Evolutionary conservation across 192 early-diverging fungal species (phyloP), one percentile per base, ranked within the genome.

Genomic region (Linnemannia exigua): DNA sequence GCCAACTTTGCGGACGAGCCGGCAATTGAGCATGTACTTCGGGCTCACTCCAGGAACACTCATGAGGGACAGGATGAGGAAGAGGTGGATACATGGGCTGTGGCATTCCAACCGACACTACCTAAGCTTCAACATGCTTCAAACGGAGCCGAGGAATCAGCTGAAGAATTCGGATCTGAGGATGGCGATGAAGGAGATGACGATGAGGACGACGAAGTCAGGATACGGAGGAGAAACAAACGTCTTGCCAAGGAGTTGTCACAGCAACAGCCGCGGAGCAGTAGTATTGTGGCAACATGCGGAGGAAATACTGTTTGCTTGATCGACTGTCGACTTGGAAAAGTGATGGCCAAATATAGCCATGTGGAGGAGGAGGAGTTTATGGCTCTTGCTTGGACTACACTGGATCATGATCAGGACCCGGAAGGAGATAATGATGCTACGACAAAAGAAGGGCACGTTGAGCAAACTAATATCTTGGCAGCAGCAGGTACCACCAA

Each of bases 351-450:
- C 52, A 91, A 90, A 72, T 91, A 90, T 47, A 90, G 87, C 3
- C 91, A 91, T 67, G 67, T 90, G 9, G 87, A 88, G n/a, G 78
- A 87, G 15, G 91, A 91, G 74, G 77, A 84, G 31, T 90, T 91
- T 75, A 89, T 87, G 78, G 79, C 84, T 48, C 61, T 90, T 41
- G 88, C 89, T 25, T 91, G 91, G 91, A 91, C 91, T 3, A 87
- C 88, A 0, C 51, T 91, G 48, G 68, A 72, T 31, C 79, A 77
- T 67, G 17, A 44, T 12, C 63, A 33, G 9, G 41, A 63, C 0
- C 72, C 48, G 41, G 19, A 51, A 17, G 36, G 50, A 16, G 46
- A 63, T 20, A 50, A 71, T 20, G 41, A 50, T 1, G 33, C 37
- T 15, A 51, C 72, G 58, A 35, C 37, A 4, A 31, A 35, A 12